Conservation (phyloP, 2,329 filamentous ascomycete species). For the Beauveria medogensis region DNA sequence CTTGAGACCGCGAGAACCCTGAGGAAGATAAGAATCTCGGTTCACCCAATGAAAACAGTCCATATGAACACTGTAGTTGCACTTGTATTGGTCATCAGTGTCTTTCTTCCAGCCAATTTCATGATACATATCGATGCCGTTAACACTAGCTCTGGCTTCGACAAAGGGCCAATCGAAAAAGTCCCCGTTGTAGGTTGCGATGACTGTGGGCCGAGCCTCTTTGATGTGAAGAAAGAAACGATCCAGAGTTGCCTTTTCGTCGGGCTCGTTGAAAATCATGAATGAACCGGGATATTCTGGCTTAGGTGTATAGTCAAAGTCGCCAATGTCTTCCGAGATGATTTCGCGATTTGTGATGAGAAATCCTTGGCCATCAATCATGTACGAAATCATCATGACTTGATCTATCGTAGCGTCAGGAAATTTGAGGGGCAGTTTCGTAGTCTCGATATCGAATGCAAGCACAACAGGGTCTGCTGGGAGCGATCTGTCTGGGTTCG, state of each 20-base stretch:
- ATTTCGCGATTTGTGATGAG: conserved; percentile 97
- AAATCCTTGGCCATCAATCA: conserved; percentile 98
- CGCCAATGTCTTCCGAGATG: conserved; percentile 91
- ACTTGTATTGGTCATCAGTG: conserved; percentile 92
- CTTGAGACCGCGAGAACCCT: conserved; percentile 94
- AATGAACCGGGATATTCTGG: conserved; percentile 93
- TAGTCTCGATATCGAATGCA: conserved; percentile 99
- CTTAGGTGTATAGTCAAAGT: conserved; percentile 97
- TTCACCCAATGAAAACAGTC: conserved; percentile 99
- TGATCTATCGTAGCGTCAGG: conserved; percentile 91
- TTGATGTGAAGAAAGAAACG: conserved; percentile 95
- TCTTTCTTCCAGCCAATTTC: conserved; percentile 97
- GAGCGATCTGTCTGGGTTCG: conserved; percentile 78
- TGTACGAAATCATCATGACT: conserved; percentile 99
- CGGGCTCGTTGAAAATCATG: conserved; percentile 96
- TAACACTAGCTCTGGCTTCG: conserved; percentile 82
- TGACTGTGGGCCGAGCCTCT: conserved; percentile 87
- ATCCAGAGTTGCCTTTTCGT: conserved; percentile 81
- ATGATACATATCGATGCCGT: conserved; percentile 98
- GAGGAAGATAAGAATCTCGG: conserved; percentile 93
- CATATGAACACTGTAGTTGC: conserved; percentile 94
- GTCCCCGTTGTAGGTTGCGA: conserved; percentile 99
- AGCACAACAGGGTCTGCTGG: conserved; percentile 95
- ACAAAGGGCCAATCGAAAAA: conserved; percentile 99
- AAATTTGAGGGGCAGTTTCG: conserved; percentile 91